Evolutionary conservation across 1,284 basidiomycete species (phyloP), one percentile per base, ranked within the genome.

Genomic region (Tylopilus orsonianus): DNA sequence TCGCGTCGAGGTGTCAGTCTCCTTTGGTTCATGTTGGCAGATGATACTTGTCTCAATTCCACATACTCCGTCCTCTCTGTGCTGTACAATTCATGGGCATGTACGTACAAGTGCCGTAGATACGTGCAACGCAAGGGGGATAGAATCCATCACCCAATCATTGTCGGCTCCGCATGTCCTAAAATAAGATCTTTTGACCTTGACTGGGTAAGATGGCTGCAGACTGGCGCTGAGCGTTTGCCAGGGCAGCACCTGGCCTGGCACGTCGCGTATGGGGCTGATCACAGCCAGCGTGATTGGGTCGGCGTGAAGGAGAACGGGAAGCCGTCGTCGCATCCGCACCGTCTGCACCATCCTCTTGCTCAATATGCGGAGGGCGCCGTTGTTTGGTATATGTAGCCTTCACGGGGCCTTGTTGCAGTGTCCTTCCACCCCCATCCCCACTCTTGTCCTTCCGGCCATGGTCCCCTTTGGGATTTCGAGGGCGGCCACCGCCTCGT

Each of bases 181-280:
- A 78, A 64, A 97, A 98, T 23, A 80, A 83, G 49, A 89, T 87
- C 72, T 94, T 97, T 66, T 83, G 81, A n/a, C 91, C 91, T 58
- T 81, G 75, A 54, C 77, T 74, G 24, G 87, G 85, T 6, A 97
- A 77, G 59, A 98, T 96, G 1, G 85, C 90, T 16, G 83, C 84
- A 50, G 85, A 87, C 67, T 92, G 90, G 46, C 95, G 80, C 65
- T 88, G 87, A 16, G 96, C 95, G 50, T 82, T 79, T 0, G 94
- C 93, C 19, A 97, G 78, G 5, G 93, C 93, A 5, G 93, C 95
- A 47, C 95, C 95, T 20, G 95, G 94, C 65, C 81, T 87, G 7
- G 85, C 78, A 46, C 93, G 78, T 48, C 67, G 61, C 36, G 37
- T 33, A 27, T 52, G 37, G 3, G 44, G 12, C 24, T 46, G 49